Evolutionary conservation across 2,329 filamentous ascomycete genomes (phyloP), one percentile per base, ranked within the genome.

Genomic region (Epichloe coenophiala): DNA sequence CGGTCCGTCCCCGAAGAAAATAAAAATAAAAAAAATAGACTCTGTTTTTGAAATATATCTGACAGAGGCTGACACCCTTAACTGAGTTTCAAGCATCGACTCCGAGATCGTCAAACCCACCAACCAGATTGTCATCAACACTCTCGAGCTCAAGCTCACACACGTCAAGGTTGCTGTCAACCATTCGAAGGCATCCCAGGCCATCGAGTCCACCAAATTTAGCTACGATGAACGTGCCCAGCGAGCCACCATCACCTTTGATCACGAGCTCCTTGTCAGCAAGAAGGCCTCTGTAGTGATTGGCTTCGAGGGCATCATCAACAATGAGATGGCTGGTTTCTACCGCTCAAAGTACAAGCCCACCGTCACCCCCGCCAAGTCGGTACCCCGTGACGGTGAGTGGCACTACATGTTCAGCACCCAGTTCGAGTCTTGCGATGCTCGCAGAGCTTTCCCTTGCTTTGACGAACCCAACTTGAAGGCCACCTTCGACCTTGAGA

Each of bases 381-480:
- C 87, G 12, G 89, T 95, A 2, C 86, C 89, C 31, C 84, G 76
- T 62, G 88, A 83, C 56, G 74, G 75, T 45, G 75, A 81, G 60
- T 79, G 75, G 63, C 78, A 81, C 65, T 78, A 78, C 63, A 90
- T 91, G 86, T 74, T 95, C 68, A 95, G 88, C 72, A 98, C 93
- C 46, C 93, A 98, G 66, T 98, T 98, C 63, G 93, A 98, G 73
- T 85, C 90, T 44, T 95, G 89, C 62, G 93, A 98, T 69, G 93
- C 93, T 54, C 84, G 93, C 57, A 79, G 90, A 58, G 91, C 93
- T 8, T 96, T 98, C 70, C 93, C 93, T 45, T 98, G 93, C 72
- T 97, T 97, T 63, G 93, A 98, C 63, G 93, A 98, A 71, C 93
- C 93, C 41, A 95, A 95, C 62, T 77, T 97, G 56, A 98, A 98